phyloP scores from a whole-genome alignment of 257 asterid species.

The Marsdenia floribunda region DNA sequence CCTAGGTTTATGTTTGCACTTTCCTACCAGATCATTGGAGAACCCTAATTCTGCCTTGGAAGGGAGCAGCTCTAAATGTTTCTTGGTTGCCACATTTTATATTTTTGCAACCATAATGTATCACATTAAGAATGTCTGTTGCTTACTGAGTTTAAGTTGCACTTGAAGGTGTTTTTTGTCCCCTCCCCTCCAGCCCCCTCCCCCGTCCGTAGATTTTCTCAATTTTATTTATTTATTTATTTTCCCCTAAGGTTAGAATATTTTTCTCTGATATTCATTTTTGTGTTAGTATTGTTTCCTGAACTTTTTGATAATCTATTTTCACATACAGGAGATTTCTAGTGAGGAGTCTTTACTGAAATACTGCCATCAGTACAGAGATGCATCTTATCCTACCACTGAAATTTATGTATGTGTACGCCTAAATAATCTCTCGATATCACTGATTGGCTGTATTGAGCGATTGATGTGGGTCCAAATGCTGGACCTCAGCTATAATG shows the following conservation, averaged over 20 bases:
- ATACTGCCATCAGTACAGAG: slow-evolving; percentile 44
- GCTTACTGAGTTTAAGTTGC: neutral
- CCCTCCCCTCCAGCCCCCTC: no score
- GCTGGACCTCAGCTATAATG: slow-evolving; percentile 85
- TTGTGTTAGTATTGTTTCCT: neutral
- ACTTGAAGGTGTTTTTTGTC: neutral
- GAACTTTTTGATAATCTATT: neutral
- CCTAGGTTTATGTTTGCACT: neutral
- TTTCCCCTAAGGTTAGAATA: neutral
- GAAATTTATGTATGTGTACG: slow-evolving; percentile 35
- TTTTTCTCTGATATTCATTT: neutral
- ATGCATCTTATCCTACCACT: slow-evolving; percentile 35
- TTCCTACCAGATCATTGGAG: neutral
- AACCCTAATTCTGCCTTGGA: neutral
- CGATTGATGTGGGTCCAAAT: slow-evolving; percentile 85
- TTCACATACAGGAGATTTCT: slow-evolving; percentile 49
- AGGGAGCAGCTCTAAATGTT: neutral
- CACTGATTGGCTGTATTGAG: slow-evolving; percentile 66
- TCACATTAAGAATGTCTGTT: neutral
- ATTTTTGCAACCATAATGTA: no score
- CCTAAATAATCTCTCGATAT: slow-evolving; percentile 61
- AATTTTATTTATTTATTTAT: no score
- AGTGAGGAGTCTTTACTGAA: slow-evolving; percentile 43
- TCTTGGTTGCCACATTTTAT: neutral
- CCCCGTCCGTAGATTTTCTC: no score